Base-by-base conservation (phyloP, 805 yeast species). In the Teunomyces lycoperdinae region DNA sequence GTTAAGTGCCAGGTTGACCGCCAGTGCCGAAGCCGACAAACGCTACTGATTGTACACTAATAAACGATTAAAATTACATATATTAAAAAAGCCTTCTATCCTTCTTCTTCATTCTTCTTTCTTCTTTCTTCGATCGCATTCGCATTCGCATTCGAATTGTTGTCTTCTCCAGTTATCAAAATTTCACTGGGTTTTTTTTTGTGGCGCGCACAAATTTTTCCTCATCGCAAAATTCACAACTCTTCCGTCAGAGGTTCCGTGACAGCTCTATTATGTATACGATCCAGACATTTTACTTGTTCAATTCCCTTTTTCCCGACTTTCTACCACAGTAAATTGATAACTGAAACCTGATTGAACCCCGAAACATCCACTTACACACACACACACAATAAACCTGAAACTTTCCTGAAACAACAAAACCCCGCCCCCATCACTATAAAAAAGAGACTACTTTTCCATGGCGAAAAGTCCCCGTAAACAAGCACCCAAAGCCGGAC, bases 1-100 rank as follows among this genome's bases (percentile, higher is more conserved):
- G 64, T 75, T 86, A 61, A 81, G 89, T 59, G 83, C 89, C 42
- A 82, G 87, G 64, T 77, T 88, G 59, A 83, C 57, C 31, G 57
- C 57, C 32, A 50, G 51, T 30, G 44, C 56, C 17, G 57, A 54
- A 40, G 56, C 54, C 43, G 57, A 52, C 45, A 52, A 53, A 50
- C 49, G 45, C 50, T 46, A 48, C 42, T 39, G 38, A 32, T 30
- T 43, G 45, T 43, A 43, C 17, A 43, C 10, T 43, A 33, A 43
- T 29, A 36, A 20, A 20, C 24, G 24, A 20, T 20, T 20, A 20
- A 20, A 20, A 20, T 5, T 36, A 20, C 7, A 17, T 36, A 16
- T 36, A 11, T 10, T 10, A 24, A 36, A 13, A 8, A 13, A 11
- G 6, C 24, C 24, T 20, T 20, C 1, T 4, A 20, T 20, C 5